Evolutionary conservation across 2,329 filamentous ascomycete genomes (phyloP).

Genomic region (Tolypocladium album): DNA sequence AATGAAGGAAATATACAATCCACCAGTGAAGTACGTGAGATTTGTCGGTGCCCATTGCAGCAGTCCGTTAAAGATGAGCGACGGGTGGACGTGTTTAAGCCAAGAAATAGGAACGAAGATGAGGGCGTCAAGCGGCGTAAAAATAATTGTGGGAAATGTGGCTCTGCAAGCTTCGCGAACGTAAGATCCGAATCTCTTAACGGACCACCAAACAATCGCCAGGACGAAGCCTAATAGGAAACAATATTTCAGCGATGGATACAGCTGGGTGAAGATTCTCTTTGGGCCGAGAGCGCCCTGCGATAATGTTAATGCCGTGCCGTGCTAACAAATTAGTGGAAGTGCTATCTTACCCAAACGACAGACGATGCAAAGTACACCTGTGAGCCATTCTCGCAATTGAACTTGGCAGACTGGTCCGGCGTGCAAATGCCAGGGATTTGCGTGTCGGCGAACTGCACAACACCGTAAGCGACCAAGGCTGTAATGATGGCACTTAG

Average conservation of each 20-base stretch:
- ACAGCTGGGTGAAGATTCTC: conserved; percentile 27
- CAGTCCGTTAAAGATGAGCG: conserved; percentile 28
- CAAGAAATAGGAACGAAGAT: conserved; percentile 9
- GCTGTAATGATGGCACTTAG: conserved; percentile 26
- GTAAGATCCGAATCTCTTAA: conserved; percentile 51
- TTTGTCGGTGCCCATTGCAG: conserved; percentile 32
- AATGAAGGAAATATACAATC: conserved; percentile 25
- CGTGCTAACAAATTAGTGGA: not conserved
- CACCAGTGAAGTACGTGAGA: conserved; percentile 29
- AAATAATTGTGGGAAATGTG: conserved; percentile 4
- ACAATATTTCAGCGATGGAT: conserved; percentile 31
- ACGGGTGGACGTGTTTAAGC: conserved; percentile 27
- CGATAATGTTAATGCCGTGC: not conserved
- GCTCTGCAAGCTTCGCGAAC: conserved; percentile 1
- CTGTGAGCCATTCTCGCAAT: conserved; percentile 17
- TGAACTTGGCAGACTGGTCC: conserved; percentile 19
- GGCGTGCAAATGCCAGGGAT: conserved; percentile 21
- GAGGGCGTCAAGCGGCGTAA: conserved; percentile 5
- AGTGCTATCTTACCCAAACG: conserved; percentile 10
- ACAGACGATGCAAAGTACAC: conserved; percentile 22
- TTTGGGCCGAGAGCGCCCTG: conserved; percentile 15
- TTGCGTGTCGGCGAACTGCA: conserved; percentile 21
- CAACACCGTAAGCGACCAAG: conserved; percentile 28
- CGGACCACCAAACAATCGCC: conserved; percentile 34
- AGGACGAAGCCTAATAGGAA: conserved; percentile 28